A percentile compares a stretch with the other conserved stretches of the same genome.
Conservation (phyloP, 2,329 filamentous ascomycete species). For the Penicillium brasilianum region DNA sequence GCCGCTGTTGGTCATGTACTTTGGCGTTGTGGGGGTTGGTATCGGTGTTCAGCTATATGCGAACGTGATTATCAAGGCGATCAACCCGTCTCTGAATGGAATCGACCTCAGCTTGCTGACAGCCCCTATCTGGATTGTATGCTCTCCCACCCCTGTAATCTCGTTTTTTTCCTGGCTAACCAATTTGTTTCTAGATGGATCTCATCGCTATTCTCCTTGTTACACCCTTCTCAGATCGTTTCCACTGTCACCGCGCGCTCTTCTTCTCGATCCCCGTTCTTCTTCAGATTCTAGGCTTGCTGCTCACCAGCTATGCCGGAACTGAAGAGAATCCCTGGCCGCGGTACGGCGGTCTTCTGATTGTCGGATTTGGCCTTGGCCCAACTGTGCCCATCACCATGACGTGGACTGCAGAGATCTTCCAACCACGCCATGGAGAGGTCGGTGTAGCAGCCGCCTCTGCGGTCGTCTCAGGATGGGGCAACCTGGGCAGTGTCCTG, state of each 20-base stretch:
- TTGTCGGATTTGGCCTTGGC: slow-evolving; percentile 88
- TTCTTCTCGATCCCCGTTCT: slow-evolving; percentile 79
- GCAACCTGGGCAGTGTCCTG: slow-evolving; percentile 82
- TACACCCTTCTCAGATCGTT: slow-evolving; percentile 84
- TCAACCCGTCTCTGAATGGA: slow-evolving; percentile 73
- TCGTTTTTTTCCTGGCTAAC: no score
- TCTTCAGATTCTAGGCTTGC: slow-evolving; percentile 80
- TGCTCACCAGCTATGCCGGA: slow-evolving; percentile 76
- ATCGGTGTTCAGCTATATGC: slow-evolving; percentile 90
- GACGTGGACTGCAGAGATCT: slow-evolving; percentile 91
- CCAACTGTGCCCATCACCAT: slow-evolving; percentile 92
- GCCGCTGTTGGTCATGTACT: slow-evolving; percentile 89
- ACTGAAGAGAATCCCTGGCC: slow-evolving; percentile 71
- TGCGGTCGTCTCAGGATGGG: slow-evolving; percentile 83
- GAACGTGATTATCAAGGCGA: slow-evolving; percentile 81
- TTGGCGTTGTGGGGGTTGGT: slow-evolving; percentile 89
- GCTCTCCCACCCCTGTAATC: no score
- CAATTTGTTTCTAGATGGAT: slow-evolving; percentile 67
- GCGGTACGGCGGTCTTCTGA: slow-evolving; percentile 83
- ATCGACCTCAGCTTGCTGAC: slow-evolving; percentile 81
- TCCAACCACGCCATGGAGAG: slow-evolving; percentile 86
- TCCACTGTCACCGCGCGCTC: slow-evolving; percentile 76
- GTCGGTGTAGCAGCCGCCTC: slow-evolving; percentile 86
- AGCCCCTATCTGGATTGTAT: slow-evolving; percentile 88
- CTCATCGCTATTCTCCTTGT: slow-evolving; percentile 83